Base-by-base conservation (phyloP, 169 alveolate species). In the Cystoisospora suis region DNA sequence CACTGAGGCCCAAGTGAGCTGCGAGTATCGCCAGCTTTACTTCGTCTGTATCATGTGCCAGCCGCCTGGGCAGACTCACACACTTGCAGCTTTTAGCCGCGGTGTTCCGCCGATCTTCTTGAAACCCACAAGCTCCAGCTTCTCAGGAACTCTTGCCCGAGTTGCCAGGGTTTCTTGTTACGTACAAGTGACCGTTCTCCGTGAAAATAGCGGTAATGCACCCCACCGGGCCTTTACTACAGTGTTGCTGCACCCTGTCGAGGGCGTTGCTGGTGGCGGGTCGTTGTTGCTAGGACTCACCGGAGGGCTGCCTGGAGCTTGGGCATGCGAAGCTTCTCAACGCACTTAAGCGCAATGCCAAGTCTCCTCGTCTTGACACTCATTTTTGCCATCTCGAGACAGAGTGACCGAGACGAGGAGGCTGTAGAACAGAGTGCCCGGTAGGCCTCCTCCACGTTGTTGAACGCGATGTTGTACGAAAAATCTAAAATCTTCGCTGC, bases 361-460 rank as follows among this genome's bases (percentile, higher is more conserved):
- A 80, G 88, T 75, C 88, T 23, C 27, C 72, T n/a, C 20, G 88
- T 49, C 47, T 32, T 80, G n/a, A 80, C n/a, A 47, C 88, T 32
- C 36, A 46, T 47, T 9, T 49, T 46, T 15, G 88, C 75, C 75
- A 80, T 46, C 23, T 72, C 83, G 12, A 7, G 49, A 38, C 20
- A 27, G 23, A 72, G 56, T 15, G 12, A 17, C 83, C 42, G 27
- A 38, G 83, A 38, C 27, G 27, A 17, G 17, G 80, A 34, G 45
- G 23, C 29, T 15, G 34, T 6, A 44, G 29, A 27, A n/a, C n/a
- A n/a, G 53, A 34, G 56, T 47, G 44, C 58, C 20, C 12, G 40
- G 53, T 2, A 3, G 38, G 45, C 49, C 27, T 45, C 36, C 75
- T 34, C 75, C 5, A 49, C 38, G 75, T 46, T 49, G 75, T 46